phyloP scores from a whole-genome alignment of 1,284 basidiomycete genomes.

The Trametes hirsuta region DNA sequence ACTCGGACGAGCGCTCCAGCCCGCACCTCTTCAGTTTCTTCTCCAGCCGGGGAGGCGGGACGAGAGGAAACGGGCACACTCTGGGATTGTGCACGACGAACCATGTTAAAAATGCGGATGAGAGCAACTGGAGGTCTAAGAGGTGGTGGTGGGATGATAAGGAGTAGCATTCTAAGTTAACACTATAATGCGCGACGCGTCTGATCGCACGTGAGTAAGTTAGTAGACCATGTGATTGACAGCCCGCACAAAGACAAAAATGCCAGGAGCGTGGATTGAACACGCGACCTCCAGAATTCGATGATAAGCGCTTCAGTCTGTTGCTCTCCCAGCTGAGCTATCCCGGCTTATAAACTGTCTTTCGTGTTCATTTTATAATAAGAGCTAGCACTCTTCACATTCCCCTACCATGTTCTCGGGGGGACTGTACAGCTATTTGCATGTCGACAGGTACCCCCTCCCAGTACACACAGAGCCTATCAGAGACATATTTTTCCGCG shows the following conservation, averaged over 20 bases:
- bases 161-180: background rate
- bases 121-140: background rate
- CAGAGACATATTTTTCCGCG: too few relatives aligned
- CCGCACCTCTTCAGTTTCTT: slow-evolving; percentile 50
- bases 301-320: slow-evolving; percentile 60
- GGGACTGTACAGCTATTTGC: too few relatives aligned
- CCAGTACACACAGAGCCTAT: too few relatives aligned
- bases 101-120: slow-evolving; percentile 22
- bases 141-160: background rate
- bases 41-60: slow-evolving; percentile 39
- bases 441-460: too few relatives aligned
- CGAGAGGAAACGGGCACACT: slow-evolving; percentile 40
- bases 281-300: background rate
- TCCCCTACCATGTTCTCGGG: too few relatives aligned
- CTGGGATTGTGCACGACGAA: slow-evolving; percentile 32
- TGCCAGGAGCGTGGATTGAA: slow-evolving; percentile 6
- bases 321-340: slow-evolving; percentile 84
- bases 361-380: too few relatives aligned
- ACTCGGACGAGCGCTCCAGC: background rate
- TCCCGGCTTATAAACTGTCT: slow-evolving; percentile 48
- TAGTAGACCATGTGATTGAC: too few relatives aligned
- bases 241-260: background rate
- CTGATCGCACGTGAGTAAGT: background rate
- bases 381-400: too few relatives aligned
- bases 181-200: background rate